phyloP scores from a whole-genome alignment of 768 basidiomycete species.

The Phylloporus sp. region DNA sequence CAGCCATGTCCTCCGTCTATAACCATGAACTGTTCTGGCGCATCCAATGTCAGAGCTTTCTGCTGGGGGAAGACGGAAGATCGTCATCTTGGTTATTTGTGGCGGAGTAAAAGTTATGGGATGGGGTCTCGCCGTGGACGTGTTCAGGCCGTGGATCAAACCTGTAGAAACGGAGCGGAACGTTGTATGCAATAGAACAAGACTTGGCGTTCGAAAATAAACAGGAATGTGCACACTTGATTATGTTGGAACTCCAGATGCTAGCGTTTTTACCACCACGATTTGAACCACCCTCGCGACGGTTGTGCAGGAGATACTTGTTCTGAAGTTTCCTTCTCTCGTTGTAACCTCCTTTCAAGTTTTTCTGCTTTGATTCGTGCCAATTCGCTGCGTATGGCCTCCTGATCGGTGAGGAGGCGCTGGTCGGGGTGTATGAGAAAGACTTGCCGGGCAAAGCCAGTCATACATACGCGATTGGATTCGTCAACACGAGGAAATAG shows the following conservation, averaged over 20 bases:
- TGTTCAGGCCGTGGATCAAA: slow-evolving; percentile 35
- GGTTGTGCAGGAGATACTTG: slow-evolving; percentile 11
- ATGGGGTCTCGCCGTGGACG: slow-evolving; percentile 54
- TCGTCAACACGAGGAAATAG: slow-evolving; percentile 64
- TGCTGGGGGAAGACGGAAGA: slow-evolving; percentile 20
- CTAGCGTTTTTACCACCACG: slow-evolving; percentile 19
- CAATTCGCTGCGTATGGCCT: slow-evolving; percentile 62
- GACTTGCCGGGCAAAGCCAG: neutral
- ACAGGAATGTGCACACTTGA: neutral
- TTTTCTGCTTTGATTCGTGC: slow-evolving; percentile 68
- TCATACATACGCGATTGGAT: slow-evolving; percentile 43
- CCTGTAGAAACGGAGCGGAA: slow-evolving; percentile 29
- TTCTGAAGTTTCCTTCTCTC: slow-evolving; percentile 36
- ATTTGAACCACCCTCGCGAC: slow-evolving; percentile 28
- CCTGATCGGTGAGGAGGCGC: slow-evolving; percentile 65
- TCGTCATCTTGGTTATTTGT: slow-evolving; percentile 19
- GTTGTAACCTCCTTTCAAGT: slow-evolving; percentile 40
- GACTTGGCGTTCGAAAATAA: slow-evolving; percentile 19
- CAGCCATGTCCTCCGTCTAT: slow-evolving; percentile 67
- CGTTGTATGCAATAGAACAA: slow-evolving; percentile 29
- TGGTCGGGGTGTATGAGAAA: slow-evolving; percentile 26
- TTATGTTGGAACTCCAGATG: slow-evolving; percentile 19
- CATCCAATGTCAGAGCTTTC: slow-evolving; percentile 23
- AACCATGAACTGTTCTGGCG: slow-evolving; percentile 50
- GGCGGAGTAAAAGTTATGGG: slow-evolving; percentile 61